Conservation (phyloP, 352 stramenopile genomes). For the Phytophthora parvispora region DNA sequence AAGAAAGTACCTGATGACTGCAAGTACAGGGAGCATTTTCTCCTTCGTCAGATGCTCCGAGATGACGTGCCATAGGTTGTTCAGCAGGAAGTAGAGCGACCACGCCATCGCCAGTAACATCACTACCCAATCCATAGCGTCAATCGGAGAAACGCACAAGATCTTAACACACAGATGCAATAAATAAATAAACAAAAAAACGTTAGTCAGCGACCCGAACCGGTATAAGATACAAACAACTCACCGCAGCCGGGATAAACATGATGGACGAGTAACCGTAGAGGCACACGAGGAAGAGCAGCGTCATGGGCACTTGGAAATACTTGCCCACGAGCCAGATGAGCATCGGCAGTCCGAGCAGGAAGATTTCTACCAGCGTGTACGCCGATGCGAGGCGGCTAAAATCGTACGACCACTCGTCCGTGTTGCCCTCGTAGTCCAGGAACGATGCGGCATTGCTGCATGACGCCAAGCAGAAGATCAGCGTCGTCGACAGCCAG, state of each 20-base stretch:
- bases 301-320: constrained; percentile 72
- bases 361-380: constrained; percentile 83
- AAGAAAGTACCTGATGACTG: constrained; percentile 76
- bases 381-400: constrained; percentile 80
- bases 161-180: constrained; percentile 56
- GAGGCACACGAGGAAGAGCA: constrained; percentile 87
- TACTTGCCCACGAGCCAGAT: constrained; percentile 89
- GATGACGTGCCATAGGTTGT: constrained; percentile 83
- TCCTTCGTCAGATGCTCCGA: constrained; percentile 87
- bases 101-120: constrained; percentile 86
- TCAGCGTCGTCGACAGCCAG: constrained; percentile 87
- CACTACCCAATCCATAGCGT: constrained; percentile 86
- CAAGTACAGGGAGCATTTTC: constrained; percentile 88
- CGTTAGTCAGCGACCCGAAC: neutral
- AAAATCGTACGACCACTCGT: constrained; percentile 88
- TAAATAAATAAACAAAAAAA: neutral
- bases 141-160: constrained; percentile 74
- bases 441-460: constrained; percentile 88
- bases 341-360: constrained; percentile 75
- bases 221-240: constrained; percentile 12
- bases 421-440: constrained; percentile 69
- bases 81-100: constrained; percentile 88
- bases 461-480: constrained; percentile 90
- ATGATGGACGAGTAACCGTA: constrained; percentile 89
- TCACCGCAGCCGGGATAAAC: constrained; percentile 85